Percentiles rank a stretch among this genome's conserved stretches.
Evolutionary conservation across 805 yeast species (phyloP).

Genomic region (Metschnikowia amazonensis): DNA sequence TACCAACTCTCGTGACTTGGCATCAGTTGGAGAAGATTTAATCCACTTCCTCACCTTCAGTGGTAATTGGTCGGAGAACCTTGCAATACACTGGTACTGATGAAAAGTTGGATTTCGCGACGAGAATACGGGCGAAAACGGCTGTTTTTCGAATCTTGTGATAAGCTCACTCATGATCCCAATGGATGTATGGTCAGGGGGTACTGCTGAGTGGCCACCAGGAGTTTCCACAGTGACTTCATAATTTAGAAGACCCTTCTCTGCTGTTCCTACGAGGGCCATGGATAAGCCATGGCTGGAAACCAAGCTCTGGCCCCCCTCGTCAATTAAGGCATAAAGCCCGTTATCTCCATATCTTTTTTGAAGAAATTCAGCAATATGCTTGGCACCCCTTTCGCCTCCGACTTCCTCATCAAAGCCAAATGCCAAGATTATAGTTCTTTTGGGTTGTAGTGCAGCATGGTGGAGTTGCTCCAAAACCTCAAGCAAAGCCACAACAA

Average conservation of each 20-base stretch:
- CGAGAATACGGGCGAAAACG: constrained; percentile 46
- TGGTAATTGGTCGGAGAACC: constrained; percentile 28
- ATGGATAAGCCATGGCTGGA: constrained; percentile 9
- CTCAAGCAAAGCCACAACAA: constrained; percentile 62
- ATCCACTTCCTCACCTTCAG: constrained; percentile 24
- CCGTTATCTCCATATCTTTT: constrained; percentile 12
- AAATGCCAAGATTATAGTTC: constrained; percentile 11
- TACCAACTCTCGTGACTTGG: constrained; percentile 26
- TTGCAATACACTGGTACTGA: constrained; percentile 57
- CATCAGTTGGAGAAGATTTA: constrained; percentile 31
- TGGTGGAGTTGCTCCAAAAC: constrained; percentile 12
- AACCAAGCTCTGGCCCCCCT: constrained; percentile 14
- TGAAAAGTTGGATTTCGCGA: constrained; percentile 58
- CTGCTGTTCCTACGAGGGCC: constrained; percentile 16
- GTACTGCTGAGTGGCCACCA: constrained; percentile 78
- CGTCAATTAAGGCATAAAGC: constrained; percentile 17
- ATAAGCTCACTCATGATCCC: constrained; percentile 61
- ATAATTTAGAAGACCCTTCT: constrained; percentile 14
- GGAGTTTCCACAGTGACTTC: constrained; percentile 45
- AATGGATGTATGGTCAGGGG: constrained; percentile 77
- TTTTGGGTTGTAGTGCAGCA: constrained; percentile 8
- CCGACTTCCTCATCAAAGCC: constrained; percentile 18
- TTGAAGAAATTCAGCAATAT: constrained; percentile 8
- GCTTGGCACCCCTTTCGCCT: constrained; percentile 13
- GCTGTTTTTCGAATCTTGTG: constrained; percentile 48